These are phyloP conservation scores for Sanguinoderma infundibulare DNA, from an alignment of 1,284 basidiomycete species.

Conservation along the genomic window DNA sequence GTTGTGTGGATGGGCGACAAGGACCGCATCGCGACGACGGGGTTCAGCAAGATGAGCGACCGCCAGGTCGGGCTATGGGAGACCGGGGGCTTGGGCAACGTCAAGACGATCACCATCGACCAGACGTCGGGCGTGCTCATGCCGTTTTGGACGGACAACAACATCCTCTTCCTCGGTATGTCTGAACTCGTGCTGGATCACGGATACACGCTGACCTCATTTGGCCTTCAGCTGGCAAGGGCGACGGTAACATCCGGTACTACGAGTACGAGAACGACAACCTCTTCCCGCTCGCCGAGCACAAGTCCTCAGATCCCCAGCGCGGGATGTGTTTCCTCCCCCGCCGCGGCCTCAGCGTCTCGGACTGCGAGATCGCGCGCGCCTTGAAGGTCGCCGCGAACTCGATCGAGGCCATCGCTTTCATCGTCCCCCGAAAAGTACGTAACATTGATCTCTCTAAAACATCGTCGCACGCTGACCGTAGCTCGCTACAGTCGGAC, in stretches of 20 bases:
- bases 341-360: conserved; percentile 84
- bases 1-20: conserved; percentile 91
- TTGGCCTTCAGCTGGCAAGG: conserved; percentile 76
- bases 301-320: conserved; percentile 92
- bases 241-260: conserved; percentile 94
- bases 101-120: conserved; percentile 83
- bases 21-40: conserved; percentile 90
- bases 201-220: neutral
- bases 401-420: conserved; percentile 87
- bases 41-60: conserved; percentile 95
- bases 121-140: conserved; percentile 93
- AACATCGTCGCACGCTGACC: too few species aligned
- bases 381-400: conserved; percentile 88
- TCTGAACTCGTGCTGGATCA: conserved; percentile 9
- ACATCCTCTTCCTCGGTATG: conserved; percentile 89
- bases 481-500: conserved; percentile 81
- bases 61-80: conserved; percentile 92
- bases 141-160: conserved; percentile 98
- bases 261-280: conserved; percentile 94
- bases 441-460: too few species aligned
- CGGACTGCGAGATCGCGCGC: conserved; percentile 94
- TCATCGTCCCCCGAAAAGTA: conserved; percentile 92
- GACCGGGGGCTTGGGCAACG: conserved; percentile 66
- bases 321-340: conserved; percentile 97
- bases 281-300: conserved; percentile 81